A percentile compares a stretch with the other conserved stretches of the same genome.
Conservation (phyloP, 2,329 filamentous ascomycete genomes). For the Bimuria novae-zelandiae region DNA sequence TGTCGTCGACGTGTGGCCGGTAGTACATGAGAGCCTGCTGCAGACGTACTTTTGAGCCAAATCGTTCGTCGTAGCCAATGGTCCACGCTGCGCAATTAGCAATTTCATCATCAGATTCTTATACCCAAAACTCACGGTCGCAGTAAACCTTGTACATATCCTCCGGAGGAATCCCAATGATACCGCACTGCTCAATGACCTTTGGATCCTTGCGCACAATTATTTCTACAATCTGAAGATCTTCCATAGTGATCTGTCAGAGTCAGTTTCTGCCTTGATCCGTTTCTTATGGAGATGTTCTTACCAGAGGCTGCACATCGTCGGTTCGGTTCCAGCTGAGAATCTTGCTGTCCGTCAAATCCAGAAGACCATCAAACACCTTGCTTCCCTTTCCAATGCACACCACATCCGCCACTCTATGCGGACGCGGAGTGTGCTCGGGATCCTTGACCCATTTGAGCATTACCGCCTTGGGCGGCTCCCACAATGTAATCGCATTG, state of each 20-base stretch:
- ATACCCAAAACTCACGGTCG: conserved; percentile 66
- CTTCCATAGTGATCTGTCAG: conserved; percentile 82
- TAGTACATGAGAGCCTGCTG: conserved; percentile 98
- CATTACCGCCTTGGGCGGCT: conserved; percentile 87
- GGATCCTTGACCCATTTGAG: conserved; percentile 74
- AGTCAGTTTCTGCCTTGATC: conserved; percentile 5
- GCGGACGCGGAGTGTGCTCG: conserved; percentile 63
- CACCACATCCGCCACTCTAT: conserved; percentile 79
- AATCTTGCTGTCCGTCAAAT: conserved; percentile 69
- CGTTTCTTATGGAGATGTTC: conserved; percentile 24
- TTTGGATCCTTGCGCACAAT: conserved; percentile 76
- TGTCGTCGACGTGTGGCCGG: conserved; percentile 80
- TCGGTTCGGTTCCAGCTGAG: conserved; percentile 75
- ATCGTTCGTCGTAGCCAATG: conserved; percentile 90
- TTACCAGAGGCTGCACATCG: conserved; percentile 78
- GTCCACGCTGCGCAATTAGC: conserved; percentile 74
- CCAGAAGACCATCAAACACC: conserved; percentile 81
- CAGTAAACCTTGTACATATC: conserved; percentile 97
- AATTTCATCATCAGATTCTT: too few relatives aligned
- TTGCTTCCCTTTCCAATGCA: conserved; percentile 78
- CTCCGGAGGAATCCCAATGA: conserved; percentile 77
- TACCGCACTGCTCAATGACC: conserved; percentile 86
- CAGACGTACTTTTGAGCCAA: conserved; percentile 75
- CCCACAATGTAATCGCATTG: conserved; percentile 83
- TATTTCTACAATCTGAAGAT: conserved; percentile 79